These are phyloP conservation scores for Lepidium sativum DNA, from an alignment of 345 rosid species.

Conservation along the genomic window DNA sequence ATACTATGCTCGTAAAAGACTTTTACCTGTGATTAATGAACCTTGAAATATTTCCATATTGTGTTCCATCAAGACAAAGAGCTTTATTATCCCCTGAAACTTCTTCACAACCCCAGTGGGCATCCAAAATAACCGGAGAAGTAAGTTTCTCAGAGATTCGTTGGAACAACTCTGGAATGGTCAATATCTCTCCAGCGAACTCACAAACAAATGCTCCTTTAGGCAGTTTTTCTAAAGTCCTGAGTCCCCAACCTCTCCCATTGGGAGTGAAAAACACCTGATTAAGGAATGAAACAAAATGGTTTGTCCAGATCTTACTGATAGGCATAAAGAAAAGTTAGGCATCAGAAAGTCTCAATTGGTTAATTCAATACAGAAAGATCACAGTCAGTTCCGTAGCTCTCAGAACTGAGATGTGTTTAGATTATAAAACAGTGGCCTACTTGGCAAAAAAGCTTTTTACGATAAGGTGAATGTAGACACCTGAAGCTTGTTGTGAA, in stretches of 20 bases:
- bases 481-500: constrained; percentile 73
- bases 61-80: constrained; percentile 73
- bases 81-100: constrained; percentile 50
- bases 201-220: constrained; percentile 88
- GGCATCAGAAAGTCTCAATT: not conserved
- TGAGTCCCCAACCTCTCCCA: constrained; percentile 88
- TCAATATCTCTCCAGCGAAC: constrained; percentile 76
- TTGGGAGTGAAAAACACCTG: constrained; percentile 63
- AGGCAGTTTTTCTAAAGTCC: constrained; percentile 53
- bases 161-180: constrained; percentile 50
- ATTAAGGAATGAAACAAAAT: not conserved
- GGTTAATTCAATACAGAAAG: not conserved
- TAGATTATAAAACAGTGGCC: not conserved
- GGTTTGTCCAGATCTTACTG: not conserved
- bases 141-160: constrained; percentile 41
- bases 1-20: not conserved
- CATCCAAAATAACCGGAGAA: constrained; percentile 64
- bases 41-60: constrained; percentile 77
- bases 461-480: not conserved
- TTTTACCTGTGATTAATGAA: constrained; percentile 82
- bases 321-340: not conserved
- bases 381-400: not conserved
- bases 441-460: not conserved
- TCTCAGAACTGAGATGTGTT: not conserved
- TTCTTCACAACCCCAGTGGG: constrained; percentile 68